Evolutionary conservation across 148 eudicot genomes (phyloP).

Genomic region (Linanthus parryae): DNA sequence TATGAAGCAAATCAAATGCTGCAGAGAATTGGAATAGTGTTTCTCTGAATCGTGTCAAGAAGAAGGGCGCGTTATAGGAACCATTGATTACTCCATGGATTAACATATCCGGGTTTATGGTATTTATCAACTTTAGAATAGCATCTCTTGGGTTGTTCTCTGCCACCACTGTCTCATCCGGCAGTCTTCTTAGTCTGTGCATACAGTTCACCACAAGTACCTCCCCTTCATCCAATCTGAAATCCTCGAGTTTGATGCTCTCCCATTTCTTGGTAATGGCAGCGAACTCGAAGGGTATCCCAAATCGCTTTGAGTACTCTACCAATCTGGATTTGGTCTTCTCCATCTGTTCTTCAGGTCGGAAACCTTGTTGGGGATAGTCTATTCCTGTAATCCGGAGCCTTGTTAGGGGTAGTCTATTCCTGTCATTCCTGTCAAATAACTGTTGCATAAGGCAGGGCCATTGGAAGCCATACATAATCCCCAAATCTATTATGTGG

Average conservation of each 20-base stretch:
- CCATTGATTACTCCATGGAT: slow-evolving; percentile 59
- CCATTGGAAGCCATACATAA: slow-evolving; percentile 54
- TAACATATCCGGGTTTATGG: slow-evolving; percentile 52
- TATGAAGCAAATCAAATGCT: slow-evolving; percentile 65
- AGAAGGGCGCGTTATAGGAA: slow-evolving; percentile 63
- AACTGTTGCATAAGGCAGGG: slow-evolving; percentile 48
- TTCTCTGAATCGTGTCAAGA: slow-evolving; percentile 68
- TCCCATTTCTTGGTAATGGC: slow-evolving; percentile 84
- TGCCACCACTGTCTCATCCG: slow-evolving; percentile 60
- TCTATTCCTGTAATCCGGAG: slow-evolving; percentile 79
- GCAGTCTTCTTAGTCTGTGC: slow-evolving; percentile 43
- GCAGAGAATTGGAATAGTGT: slow-evolving; percentile 71
- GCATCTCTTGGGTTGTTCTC: slow-evolving; percentile 60
- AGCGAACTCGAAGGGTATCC: slow-evolving; percentile 59
- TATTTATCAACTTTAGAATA: slow-evolving; percentile 41
- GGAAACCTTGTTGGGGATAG: slow-evolving; percentile 63
- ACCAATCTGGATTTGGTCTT: slow-evolving; percentile 52
- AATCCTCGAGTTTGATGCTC: slow-evolving; percentile 49
- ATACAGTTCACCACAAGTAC: slow-evolving; percentile 55
- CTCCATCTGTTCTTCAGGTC: slow-evolving; percentile 61
- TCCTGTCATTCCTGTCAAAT: slow-evolving; percentile 56
- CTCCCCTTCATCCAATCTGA: slow-evolving; percentile 47
- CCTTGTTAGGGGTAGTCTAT: slow-evolving; percentile 56
- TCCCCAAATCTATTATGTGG: slow-evolving; percentile 57
- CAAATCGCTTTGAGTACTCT: slow-evolving; percentile 47